These are phyloP conservation scores for Lachnellula suecica DNA, from an alignment of 2,329 filamentous ascomycete species.

Conservation along the genomic window DNA sequence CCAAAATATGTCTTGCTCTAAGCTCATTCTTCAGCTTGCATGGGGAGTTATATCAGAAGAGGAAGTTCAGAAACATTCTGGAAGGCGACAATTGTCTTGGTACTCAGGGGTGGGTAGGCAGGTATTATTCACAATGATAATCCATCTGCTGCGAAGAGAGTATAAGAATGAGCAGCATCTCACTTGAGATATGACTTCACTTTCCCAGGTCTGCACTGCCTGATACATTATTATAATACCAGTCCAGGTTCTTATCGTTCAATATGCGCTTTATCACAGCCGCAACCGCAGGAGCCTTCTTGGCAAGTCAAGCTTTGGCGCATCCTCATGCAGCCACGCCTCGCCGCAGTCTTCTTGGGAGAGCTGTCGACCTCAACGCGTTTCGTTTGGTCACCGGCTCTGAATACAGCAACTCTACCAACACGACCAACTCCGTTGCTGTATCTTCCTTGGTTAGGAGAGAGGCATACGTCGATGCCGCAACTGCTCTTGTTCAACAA, in stretches of 20 bases:
- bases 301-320: constrained; percentile 5
- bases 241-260: neutral
- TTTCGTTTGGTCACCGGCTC: constrained; percentile 15
- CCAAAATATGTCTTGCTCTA: neutral
- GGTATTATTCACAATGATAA: neutral
- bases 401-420: constrained; percentile 12
- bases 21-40: neutral
- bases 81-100: neutral
- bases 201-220: constrained; percentile 1
- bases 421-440: neutral
- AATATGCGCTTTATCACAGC: constrained; percentile 8
- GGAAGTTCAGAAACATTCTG: constrained; percentile 1
- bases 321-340: constrained; percentile 3
- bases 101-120: neutral
- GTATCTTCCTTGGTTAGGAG: constrained; percentile 6
- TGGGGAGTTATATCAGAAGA: neutral
- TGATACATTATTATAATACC: neutral
- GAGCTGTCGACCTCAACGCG: constrained; percentile 13
- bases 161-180: neutral
- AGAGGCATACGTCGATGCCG: constrained; percentile 41
- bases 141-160: neutral
- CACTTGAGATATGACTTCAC: neutral
- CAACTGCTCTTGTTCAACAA: constrained; percentile 43
- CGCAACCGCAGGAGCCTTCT: neutral
- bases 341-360: constrained; percentile 36